Base-by-base conservation (phyloP, 2,329 filamentous ascomycete species). In the Colletotrichum theobromicola region DNA sequence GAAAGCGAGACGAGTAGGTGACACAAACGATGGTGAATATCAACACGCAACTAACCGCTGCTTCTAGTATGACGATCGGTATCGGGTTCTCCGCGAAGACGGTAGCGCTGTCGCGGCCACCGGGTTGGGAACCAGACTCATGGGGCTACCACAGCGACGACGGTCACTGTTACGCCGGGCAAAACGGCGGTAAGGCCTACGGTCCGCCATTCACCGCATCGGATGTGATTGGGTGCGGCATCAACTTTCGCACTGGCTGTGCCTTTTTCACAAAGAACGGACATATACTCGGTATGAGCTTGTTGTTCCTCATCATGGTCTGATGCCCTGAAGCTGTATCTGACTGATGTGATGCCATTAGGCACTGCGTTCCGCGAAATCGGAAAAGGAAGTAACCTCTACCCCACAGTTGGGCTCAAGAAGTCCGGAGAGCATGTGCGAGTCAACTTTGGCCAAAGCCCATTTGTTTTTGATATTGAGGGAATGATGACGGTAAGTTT, bases 401-500 rank as follows among this genome's bases (percentile, higher is more conserved):
- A 92, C 80, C 92, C 92, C 24, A 86, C 88, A 1, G 85, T 94
- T 28, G 92, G 92, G n/a, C 85, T 94, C 67, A 93, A 93, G 80
- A 92, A 90, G 79, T 83, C 88, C 1, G 90, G 91, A 58, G 92
- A 94, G 79, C 88, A 91, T 77, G 81, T 94, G 72, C 84, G 87
- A 74, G 90, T 88, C 77, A 94, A 94, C 80, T 94, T 94, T 84
- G 92, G 92, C 61, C 91, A 93, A 83, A 90, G 89, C 67, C 94
- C 94, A 5, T 98, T 98, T 83, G 89, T 95, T 58, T 99, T 94
- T 84, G 94, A 98, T 82, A 98, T 99, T 78, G 95, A 98, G 83
- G 90, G 91, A 74, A 91, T 97, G 88, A 93, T 98, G 86, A 90
- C 90, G 87, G 94, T 94, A 88, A 79, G 90, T 79, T 24, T 4